Evolutionary conservation across 2,329 filamentous ascomycete genomes (phyloP).

Genomic region (Verticillium longisporum): DNA sequence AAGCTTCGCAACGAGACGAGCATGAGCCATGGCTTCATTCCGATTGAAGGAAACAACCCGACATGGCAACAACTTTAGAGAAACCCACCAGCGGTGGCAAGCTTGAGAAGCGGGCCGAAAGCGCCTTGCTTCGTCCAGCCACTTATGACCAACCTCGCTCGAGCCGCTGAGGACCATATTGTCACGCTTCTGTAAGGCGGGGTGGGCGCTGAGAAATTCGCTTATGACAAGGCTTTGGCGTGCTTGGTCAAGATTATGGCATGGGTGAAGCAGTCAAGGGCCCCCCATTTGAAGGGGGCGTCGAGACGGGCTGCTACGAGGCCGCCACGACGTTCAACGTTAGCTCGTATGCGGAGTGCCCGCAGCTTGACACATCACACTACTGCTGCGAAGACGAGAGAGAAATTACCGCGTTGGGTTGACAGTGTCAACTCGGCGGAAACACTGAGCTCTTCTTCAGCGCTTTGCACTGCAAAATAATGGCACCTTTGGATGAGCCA

Average conservation of each 20-base stretch:
- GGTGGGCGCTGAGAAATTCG: background rate
- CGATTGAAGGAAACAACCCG: background rate
- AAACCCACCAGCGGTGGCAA: background rate
- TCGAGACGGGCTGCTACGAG: background rate
- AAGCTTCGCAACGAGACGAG: background rate
- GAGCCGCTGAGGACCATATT: no score
- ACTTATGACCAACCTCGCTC: background rate
- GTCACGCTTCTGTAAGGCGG: background rate
- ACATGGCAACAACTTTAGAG: background rate
- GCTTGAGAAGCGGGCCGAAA: background rate
- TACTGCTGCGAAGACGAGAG: background rate
- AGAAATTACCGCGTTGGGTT: background rate
- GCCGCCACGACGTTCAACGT: background rate
- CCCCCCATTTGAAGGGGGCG: background rate
- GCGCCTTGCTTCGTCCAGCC: background rate
- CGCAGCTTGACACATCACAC: background rate
- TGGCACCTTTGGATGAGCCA: background rate
- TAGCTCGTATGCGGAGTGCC: background rate
- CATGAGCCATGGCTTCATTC: background rate
- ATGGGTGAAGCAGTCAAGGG: background rate
- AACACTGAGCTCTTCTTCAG: background rate
- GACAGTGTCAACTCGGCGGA: background rate
- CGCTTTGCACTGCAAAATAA: background rate
- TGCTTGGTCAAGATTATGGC: background rate
- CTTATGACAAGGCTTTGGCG: background rate